Evolutionary conservation across 768 basidiomycete species (phyloP).

Genomic region (Suillus fuscotomentosus): DNA sequence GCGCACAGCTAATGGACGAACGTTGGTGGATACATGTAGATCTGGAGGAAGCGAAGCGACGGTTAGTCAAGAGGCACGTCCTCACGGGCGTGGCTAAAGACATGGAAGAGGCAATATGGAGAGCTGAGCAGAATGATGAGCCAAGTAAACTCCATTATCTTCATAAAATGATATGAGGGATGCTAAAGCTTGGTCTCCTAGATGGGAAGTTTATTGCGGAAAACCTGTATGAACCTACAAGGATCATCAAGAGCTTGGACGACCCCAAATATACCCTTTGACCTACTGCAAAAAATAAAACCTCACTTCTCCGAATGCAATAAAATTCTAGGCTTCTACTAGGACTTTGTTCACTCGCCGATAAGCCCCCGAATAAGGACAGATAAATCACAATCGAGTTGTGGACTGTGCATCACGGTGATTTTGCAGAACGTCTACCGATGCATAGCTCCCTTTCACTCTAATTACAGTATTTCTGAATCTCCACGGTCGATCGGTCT

Average conservation of each 20-base stretch:
- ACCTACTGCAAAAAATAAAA: neutral
- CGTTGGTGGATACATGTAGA: slow-evolving; percentile 73
- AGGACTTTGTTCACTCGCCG: neutral
- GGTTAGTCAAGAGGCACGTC: slow-evolving; percentile 76
- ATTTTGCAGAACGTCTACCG: neutral
- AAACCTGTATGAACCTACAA: slow-evolving; percentile 40
- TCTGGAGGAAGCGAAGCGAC: slow-evolving; percentile 47
- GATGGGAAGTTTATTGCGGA: slow-evolving; percentile 43
- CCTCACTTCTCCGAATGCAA: neutral
- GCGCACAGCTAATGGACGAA: slow-evolving; percentile 67
- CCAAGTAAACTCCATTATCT: slow-evolving; percentile 52
- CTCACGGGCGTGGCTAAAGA: slow-evolving; percentile 70
- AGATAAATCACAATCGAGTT: neutral
- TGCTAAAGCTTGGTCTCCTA: slow-evolving; percentile 18
- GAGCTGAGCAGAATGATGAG: slow-evolving; percentile 76
- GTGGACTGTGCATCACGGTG: neutral
- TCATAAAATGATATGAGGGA: neutral
- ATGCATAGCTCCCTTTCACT: neutral
- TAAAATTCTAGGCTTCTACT: neutral
- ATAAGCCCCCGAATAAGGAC: neutral
- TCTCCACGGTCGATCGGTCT: neutral
- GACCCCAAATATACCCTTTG: slow-evolving; percentile 31
- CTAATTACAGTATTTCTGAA: neutral
- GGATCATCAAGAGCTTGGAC: slow-evolving; percentile 40
- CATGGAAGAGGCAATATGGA: slow-evolving; percentile 60